Conservation (phyloP, 2,329 filamentous ascomycete genomes). For the Colletotrichum shisoi region DNA sequence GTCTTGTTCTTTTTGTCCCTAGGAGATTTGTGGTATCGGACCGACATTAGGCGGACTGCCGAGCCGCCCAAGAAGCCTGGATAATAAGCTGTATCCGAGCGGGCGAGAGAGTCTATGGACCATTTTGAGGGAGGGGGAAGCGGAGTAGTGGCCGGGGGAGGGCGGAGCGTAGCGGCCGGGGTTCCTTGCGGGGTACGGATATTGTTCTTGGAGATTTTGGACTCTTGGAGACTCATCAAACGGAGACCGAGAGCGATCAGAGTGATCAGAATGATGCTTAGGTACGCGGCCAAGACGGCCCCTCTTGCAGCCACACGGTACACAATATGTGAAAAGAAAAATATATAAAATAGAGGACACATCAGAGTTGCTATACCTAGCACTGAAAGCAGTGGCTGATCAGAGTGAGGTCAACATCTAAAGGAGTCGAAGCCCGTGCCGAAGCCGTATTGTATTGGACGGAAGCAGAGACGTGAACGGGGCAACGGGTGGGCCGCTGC, state of each 20-base stretch:
- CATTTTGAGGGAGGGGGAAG: conserved; percentile 3
- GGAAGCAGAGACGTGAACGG: conserved; percentile 8
- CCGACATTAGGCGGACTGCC: conserved; percentile 36
- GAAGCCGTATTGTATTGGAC: conserved; percentile 20
- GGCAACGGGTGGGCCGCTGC: conserved; percentile 7
- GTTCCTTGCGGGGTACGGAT: conserved; percentile 34
- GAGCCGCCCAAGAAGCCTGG: conserved; percentile 36
- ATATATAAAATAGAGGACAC: no score
- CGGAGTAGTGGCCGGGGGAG: conserved; percentile 30
- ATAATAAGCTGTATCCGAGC: conserved; percentile 36
- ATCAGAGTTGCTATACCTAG: no score
- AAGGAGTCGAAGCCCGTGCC: conserved; percentile 6
- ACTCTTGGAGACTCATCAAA: neutral
- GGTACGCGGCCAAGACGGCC: no score
- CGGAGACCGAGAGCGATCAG: neutral
- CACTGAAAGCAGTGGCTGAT: no score
- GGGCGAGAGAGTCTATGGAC: conserved; percentile 18
- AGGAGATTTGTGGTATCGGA: conserved; percentile 25
- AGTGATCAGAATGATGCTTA: no score
- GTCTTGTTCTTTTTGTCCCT: conserved; percentile 5
- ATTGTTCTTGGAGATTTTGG: neutral
- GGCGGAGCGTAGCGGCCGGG: conserved; percentile 20
- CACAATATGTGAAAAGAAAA: no score
- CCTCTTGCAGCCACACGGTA: no score
- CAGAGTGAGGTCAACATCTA: neutral